Evolutionary conservation across 768 basidiomycete genomes (phyloP), one percentile per base, ranked within the genome.

Genomic region (Daedaleopsis nitida): DNA sequence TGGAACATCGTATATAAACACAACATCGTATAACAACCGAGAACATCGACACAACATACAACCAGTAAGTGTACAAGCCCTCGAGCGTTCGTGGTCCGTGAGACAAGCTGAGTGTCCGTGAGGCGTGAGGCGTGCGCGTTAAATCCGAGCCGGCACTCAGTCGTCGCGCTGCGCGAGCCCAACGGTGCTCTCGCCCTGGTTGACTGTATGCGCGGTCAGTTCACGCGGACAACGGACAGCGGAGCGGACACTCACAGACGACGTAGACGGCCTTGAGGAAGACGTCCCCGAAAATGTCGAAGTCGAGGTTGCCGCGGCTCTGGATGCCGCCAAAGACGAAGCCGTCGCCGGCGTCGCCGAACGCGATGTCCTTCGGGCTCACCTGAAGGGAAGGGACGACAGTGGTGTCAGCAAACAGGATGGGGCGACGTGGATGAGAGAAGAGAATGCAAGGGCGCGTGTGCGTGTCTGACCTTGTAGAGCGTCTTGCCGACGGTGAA

Each of bases 231-330:
- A n/a, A n/a, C 19, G 21, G 23, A 35, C 11, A 51, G 24, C 45
- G 12, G 42, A 42, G 39, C 5, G 32, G 10, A 19, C 9, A 70
- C 71, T 69, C 64, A 70, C 73, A 75, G 52, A 73, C 72, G 55
- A 69, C 70, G 49, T 75, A 75, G 39, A 73, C 67, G 48, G 61
- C 66, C 70, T 73, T 73, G 47, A 75, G 64, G 66, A 73, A 73
- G 13, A 73, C 70, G 61, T 75, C 73, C 3, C 73, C 73, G 47
- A 75, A 69, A 60, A 75, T 75, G 58, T 72, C 70, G 55, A 72
- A 72, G 49, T 62, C 59, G 39, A 68, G 60, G 59, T 70, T 61
- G 21, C 73, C 73, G n/a, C 73, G 65, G 64, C 69, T 72, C 66
- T 73, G 72, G 53, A 75, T 70, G 11, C 70, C 70, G 34, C 70